Evolutionary conservation across 2,329 filamentous ascomycete genomes (phyloP).

Genomic region (Phaeosphaeria sp.): DNA sequence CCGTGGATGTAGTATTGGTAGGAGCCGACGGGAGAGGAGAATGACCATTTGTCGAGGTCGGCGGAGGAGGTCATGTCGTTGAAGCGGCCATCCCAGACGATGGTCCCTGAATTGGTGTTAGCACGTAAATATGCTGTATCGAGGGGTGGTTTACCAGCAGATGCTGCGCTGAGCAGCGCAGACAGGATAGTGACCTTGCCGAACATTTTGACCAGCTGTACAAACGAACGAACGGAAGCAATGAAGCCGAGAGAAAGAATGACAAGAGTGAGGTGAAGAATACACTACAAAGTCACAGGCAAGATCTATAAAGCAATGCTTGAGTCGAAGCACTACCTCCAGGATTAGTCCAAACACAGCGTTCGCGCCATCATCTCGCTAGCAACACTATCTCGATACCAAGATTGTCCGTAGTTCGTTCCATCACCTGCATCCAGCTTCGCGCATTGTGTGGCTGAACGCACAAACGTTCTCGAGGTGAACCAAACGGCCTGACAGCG

Average conservation of each 20-base stretch:
- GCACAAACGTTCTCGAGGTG: constrained; percentile 14
- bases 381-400: neutral
- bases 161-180: constrained; percentile 42
- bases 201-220: constrained; percentile 42
- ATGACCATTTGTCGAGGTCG: constrained; percentile 69
- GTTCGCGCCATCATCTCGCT: neutral
- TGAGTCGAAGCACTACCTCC: constrained; percentile 9
- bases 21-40: constrained; percentile 69
- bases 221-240: constrained; percentile 21
- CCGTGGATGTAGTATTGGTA: constrained; percentile 84
- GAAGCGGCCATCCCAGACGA: constrained; percentile 71
- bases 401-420: too few relatives aligned
- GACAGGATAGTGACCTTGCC: constrained; percentile 38
- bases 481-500: constrained; percentile 16
- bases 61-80: constrained; percentile 63
- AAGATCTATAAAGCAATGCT: constrained; percentile 12
- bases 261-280: constrained; percentile 24
- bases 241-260: constrained; percentile 20
- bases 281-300: constrained; percentile 6
- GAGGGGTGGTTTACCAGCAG: constrained; percentile 29
- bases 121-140: neutral
- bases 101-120: constrained; percentile 45
- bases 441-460: constrained; percentile 8
- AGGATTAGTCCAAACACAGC: constrained; percentile 15
- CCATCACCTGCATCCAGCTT: constrained; percentile 5